Evolutionary conservation across 192 early-diverging fungal species (phyloP), one percentile per base, ranked within the genome.

Genomic region (Umbelopsis sp.): DNA sequence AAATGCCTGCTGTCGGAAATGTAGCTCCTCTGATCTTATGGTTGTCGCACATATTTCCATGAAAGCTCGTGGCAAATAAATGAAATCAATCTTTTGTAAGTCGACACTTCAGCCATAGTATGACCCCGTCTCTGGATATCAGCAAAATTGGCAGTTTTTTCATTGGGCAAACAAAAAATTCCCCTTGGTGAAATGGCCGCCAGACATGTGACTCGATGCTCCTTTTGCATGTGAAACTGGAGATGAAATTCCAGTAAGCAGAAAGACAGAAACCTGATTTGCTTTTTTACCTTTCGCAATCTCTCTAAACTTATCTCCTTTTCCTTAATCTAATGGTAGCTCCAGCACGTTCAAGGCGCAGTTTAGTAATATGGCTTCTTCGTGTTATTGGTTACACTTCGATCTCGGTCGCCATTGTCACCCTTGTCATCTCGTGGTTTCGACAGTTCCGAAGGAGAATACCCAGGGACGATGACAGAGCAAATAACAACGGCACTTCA

Each of bases 311-410:
- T 52, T 16, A 12, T 16, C 34, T 26, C 31, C 31, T 31, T 52
- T 36, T 26, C 25, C 67, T 69, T 51, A 29, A 45, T 20, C 24
- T 34, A 12, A 69, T 69, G 68, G 47, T 50, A 52, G 14, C 68
- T 34, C 31, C 45, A 26, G 50, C 1, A 14, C 68, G 41, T 26
- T 62, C 56, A 62, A 29, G 32, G 24, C 45, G 66, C 26, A 43
- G 7, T 32, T 51, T 74, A 43, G 50, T 73, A 22, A 11, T 49
- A 20, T 78, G 77, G 77, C 16, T 78, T 17, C 25, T 78, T 34
- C 72, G 69, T n/a, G 16, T 78, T n/a, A 45, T 71, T 24, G 77
- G 77, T n/a, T 65, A 45, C 22, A 66, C 77, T 24, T 78, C 77
- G 17, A 51, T 78, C 16, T 71, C 75, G 29, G 34, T 66, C 31